A percentile compares a stretch with the other conserved stretches of the same genome.
Evolutionary conservation across 176 grass and related monocot genomes (phyloP).

Genomic region (Aegilops bicornis): DNA sequence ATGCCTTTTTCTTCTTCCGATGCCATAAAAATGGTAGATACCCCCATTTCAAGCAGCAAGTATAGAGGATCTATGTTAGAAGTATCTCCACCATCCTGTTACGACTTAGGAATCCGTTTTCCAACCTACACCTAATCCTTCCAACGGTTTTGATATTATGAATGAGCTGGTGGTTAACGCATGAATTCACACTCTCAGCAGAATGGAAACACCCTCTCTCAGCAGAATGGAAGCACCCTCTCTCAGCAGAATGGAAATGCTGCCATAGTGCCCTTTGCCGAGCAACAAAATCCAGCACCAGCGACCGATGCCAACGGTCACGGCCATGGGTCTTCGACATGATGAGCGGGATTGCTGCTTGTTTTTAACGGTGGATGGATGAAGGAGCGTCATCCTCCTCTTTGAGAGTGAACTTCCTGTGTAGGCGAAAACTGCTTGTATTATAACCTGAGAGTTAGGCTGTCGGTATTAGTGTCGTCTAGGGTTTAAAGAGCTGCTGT

Average conservation of each 20-base stretch:
- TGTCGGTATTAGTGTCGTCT: neutral
- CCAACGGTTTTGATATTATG: neutral
- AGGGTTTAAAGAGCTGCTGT: conserved; percentile 27
- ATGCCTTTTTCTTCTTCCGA: no score
- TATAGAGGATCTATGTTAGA: neutral
- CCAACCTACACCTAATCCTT: neutral
- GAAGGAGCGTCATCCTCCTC: conserved; percentile 1
- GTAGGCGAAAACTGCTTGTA: conserved; percentile 38
- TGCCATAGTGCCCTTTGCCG: neutral
- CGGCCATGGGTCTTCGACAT: conserved; percentile 30
- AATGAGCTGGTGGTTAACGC: conserved; percentile 12
- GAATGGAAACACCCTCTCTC: neutral
- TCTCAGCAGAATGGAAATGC: conserved; percentile 38
- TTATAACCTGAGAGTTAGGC: conserved; percentile 47
- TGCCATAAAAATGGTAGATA: neutral
- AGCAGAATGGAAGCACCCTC: neutral
- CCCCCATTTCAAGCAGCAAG: neutral
- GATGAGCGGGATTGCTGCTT: conserved; percentile 16
- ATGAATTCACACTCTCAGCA: neutral
- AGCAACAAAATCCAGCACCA: conserved; percentile 28
- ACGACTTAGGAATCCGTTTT: neutral
- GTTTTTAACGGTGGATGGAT: neutral
- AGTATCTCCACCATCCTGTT: neutral
- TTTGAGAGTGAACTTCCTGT: conserved; percentile 3
- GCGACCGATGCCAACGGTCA: conserved; percentile 42